Conservation (phyloP, 768 basidiomycete genomes). For the Cantharellus cinnabarinus region DNA sequence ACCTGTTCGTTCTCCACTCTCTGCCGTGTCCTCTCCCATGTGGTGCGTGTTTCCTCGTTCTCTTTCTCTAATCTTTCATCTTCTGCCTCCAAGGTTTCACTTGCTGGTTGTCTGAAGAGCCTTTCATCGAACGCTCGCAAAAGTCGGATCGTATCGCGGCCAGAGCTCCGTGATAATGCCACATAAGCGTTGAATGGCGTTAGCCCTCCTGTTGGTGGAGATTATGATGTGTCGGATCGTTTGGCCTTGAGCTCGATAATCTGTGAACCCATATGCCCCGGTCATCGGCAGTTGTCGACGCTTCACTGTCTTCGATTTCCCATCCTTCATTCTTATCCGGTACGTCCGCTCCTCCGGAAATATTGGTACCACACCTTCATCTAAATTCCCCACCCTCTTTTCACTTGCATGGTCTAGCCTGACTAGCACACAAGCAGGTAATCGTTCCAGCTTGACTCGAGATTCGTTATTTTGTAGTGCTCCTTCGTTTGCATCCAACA, state of each 20-base stretch:
- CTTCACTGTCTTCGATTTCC: slow-evolving; percentile 2
- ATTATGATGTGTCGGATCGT: slow-evolving; percentile 2
- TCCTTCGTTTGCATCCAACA: slow-evolving; percentile 18
- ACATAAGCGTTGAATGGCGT: slow-evolving; percentile 5
- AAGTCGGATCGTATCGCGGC: slow-evolving; percentile 15
- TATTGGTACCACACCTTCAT: slow-evolving; percentile 17
- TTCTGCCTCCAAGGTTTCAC: slow-evolving; percentile 9
- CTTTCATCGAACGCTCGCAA: slow-evolving; percentile 16
- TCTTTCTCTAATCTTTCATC: slow-evolving; percentile 10
- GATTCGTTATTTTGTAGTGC: not conserved
- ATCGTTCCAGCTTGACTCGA: slow-evolving; percentile 12
- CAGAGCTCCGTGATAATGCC: slow-evolving; percentile 6
- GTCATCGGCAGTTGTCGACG: slow-evolving; percentile 7
- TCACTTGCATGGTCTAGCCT: slow-evolving; percentile 9
- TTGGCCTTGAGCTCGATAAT: no score
- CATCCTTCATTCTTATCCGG: slow-evolving; percentile 5
- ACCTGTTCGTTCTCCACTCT: not conserved
- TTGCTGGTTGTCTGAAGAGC: slow-evolving; percentile 14
- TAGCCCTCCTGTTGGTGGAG: slow-evolving; percentile 5
- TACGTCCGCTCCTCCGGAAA: slow-evolving; percentile 12
- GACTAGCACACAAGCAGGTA: slow-evolving; percentile 16
- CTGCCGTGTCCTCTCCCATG: not conserved
- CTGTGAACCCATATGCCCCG: slow-evolving; percentile 8
- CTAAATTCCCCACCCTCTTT: slow-evolving; percentile 14
- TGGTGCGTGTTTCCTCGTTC: not conserved